Evolutionary conservation across 768 basidiomycete species (phyloP).

Genomic region (Pleurotus pulmonarius): DNA sequence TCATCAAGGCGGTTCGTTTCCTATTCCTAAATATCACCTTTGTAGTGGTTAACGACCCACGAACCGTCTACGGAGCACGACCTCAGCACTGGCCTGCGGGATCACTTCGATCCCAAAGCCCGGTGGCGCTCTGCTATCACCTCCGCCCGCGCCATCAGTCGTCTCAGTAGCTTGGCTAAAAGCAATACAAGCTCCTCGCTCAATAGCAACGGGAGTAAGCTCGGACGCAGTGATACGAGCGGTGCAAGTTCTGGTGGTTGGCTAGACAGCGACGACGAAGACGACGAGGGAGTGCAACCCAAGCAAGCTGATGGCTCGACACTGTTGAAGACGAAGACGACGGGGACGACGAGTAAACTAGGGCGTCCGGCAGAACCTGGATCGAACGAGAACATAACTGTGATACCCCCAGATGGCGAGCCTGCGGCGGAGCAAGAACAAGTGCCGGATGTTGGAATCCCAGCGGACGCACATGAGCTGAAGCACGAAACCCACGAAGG

Average conservation of each 20-base stretch:
- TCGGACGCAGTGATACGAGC: slow-evolving; percentile 16
- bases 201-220: background rate
- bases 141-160: slow-evolving; percentile 37
- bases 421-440: slow-evolving; percentile 16
- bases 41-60: slow-evolving; percentile 72
- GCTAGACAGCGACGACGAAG: slow-evolving; percentile 28
- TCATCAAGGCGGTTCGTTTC: too few relatives aligned
- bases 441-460: slow-evolving; percentile 7
- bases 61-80: slow-evolving; percentile 70
- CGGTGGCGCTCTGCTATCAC: slow-evolving; percentile 73
- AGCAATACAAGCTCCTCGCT: slow-evolving; percentile 1
- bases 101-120: slow-evolving; percentile 76
- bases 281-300: slow-evolving; percentile 17
- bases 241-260: slow-evolving; percentile 29
- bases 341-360: background rate
- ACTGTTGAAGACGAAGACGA: background rate
- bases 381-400: slow-evolving; percentile 37
- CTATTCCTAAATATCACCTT: background rate
- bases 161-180: slow-evolving; percentile 26
- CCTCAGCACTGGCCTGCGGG: slow-evolving; percentile 65
- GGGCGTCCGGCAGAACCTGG: slow-evolving; percentile 25
- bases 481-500: slow-evolving; percentile 6
- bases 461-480: slow-evolving; percentile 4
- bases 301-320: background rate
- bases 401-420: slow-evolving; percentile 27